Evolutionary conservation across 2,329 filamentous ascomycete genomes (phyloP).

Genomic region (Tolypocladium pustulatum): DNA sequence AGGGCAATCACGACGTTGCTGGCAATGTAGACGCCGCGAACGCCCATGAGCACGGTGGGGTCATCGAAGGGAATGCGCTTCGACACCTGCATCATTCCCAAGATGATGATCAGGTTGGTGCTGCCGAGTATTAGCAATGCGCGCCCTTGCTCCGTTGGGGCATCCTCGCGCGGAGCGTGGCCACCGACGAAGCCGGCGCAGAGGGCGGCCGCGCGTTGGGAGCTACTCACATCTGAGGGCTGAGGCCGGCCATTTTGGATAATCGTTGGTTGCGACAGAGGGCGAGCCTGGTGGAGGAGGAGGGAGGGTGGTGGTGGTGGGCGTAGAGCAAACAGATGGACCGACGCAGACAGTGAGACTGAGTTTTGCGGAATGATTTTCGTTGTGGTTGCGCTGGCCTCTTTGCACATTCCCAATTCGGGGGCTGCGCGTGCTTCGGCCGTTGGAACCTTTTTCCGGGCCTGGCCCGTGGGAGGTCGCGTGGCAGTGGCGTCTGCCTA

Average conservation of each 20-base stretch:
- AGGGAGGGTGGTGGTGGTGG: slow-evolving; percentile 1
- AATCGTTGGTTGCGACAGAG: neutral
- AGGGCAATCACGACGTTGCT: slow-evolving; percentile 73
- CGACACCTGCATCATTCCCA: slow-evolving; percentile 96
- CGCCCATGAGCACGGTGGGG: slow-evolving; percentile 47
- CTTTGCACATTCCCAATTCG: slow-evolving; percentile 2
- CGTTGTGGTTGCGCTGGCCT: slow-evolving; percentile 7
- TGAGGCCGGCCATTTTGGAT: slow-evolving; percentile 48
- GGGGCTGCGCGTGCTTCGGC: neutral
- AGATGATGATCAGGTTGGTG: slow-evolving; percentile 87
- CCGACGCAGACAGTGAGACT: neutral
- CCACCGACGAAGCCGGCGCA: neutral
- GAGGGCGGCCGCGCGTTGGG: neutral
- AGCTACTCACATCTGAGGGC: slow-evolving; percentile 49
- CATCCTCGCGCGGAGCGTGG: neutral
- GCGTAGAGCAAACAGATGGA: neutral
- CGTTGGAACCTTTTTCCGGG: slow-evolving; percentile 10
- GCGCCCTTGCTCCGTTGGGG: neutral
- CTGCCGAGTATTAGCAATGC: slow-evolving; percentile 30
- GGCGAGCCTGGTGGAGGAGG: slow-evolving; percentile 1
- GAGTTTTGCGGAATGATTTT: neutral
- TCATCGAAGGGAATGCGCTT: slow-evolving; percentile 95
- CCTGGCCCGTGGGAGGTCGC: neutral
- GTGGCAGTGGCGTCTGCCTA: neutral
- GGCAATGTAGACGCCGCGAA: slow-evolving; percentile 42